These are phyloP conservation scores for Hansenula sp. DNA, from an alignment of 1,139 yeast genomes.

Conservation along the genomic window DNA sequence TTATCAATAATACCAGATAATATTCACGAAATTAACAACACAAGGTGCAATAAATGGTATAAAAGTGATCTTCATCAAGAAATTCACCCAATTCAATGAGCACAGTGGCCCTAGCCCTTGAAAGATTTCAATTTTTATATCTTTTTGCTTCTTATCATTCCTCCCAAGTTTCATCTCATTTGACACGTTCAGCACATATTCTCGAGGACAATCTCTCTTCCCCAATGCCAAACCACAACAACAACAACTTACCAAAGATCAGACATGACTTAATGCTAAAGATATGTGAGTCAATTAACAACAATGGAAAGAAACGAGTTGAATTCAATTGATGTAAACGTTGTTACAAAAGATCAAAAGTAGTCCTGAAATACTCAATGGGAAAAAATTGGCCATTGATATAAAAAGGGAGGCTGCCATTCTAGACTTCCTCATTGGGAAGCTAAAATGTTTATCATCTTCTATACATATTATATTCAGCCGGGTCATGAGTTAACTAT, in stretches of 20 bases:
- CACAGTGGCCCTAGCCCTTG: too few relatives aligned
- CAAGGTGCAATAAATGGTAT: too few relatives aligned
- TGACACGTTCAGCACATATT: neutral
- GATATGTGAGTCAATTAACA: neutral
- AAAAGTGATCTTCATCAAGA: too few relatives aligned
- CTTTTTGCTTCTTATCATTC: neutral
- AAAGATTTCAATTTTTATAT: too few relatives aligned
- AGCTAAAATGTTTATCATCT: too few relatives aligned
- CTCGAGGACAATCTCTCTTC: neutral
- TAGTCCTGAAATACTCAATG: constrained; percentile 1
- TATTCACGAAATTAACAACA: too few relatives aligned
- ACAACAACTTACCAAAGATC: constrained; percentile 31
- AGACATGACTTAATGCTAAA: constrained; percentile 23
- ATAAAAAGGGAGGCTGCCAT: neutral
- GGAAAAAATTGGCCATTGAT: constrained; percentile 1
- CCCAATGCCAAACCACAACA: neutral
- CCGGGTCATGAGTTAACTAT: neutral
- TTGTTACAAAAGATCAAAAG: too few relatives aligned
- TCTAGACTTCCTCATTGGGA: too few relatives aligned
- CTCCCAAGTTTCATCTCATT: neutral
- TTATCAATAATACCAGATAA: neutral
- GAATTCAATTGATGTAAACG: neutral
- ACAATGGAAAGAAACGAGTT: neutral
- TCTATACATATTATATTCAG: too few relatives aligned
- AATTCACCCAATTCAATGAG: too few relatives aligned